Evolutionary conservation across 305 asterid species (phyloP).

Genomic region (Plantago coronopus): DNA sequence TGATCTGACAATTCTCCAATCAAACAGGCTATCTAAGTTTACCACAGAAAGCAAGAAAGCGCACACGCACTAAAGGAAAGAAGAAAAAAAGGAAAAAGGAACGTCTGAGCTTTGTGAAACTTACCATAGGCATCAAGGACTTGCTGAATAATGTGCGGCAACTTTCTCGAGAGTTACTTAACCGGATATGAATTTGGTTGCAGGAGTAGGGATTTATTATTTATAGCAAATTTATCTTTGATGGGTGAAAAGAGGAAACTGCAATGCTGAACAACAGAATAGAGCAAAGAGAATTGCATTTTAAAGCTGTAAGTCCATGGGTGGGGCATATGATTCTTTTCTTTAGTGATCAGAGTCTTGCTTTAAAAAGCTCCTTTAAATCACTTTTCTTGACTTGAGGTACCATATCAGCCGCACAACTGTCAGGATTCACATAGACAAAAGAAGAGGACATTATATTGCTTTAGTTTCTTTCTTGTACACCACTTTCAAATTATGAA

Average conservation of each 20-base stretch:
- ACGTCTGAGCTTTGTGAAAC: conserved; percentile 13
- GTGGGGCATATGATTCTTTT: conserved; percentile 41
- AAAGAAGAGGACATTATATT: conserved; percentile 6
- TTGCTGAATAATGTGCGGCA: conserved; percentile 3
- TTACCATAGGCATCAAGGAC: conserved; percentile 46
- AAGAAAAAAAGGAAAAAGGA: too few species aligned
- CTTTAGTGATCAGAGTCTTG: conserved; percentile 24
- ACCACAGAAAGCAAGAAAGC: not conserved
- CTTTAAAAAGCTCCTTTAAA: conserved; percentile 41
- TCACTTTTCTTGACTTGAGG: conserved; percentile 32
- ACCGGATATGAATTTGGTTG: not conserved
- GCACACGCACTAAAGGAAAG: too few species aligned
- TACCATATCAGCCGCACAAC: conserved; percentile 25
- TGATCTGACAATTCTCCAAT: not conserved
- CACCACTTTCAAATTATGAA: conserved; percentile 1
- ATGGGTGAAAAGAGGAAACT: conserved; percentile 5
- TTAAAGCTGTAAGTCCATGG: conserved; percentile 23
- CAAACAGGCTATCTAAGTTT: not conserved
- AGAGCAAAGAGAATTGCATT: not conserved
- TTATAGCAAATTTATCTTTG: not conserved
- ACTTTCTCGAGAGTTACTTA: conserved; percentile 4
- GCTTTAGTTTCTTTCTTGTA: conserved; percentile 10
- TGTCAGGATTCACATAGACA: conserved; percentile 25
- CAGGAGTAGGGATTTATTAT: not conserved
- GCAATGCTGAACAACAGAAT: conserved; percentile 12